Evolutionary conservation across 2,329 filamentous ascomycete species (phyloP).

Genomic region (Boeremia exigua): DNA sequence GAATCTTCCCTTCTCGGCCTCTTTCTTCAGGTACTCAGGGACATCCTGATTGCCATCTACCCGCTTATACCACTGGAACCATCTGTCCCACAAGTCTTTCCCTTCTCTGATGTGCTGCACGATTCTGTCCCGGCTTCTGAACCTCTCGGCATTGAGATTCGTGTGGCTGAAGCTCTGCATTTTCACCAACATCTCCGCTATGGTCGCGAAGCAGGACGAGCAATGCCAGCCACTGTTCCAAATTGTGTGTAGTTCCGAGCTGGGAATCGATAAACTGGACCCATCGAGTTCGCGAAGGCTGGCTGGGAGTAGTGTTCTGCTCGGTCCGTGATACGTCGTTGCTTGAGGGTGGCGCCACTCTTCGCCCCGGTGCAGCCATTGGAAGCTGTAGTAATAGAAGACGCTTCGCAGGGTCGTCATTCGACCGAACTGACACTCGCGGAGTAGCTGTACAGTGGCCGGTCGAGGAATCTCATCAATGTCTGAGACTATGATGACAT

Average conservation of each 20-base stretch:
- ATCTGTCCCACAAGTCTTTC: conserved; percentile 13
- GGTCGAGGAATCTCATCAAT: conserved; percentile 64
- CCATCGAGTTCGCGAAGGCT: conserved; percentile 11
- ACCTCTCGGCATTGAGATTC: conserved; percentile 13
- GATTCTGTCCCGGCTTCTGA: conserved; percentile 6
- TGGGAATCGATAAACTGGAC: neutral
- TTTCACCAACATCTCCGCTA: conserved; percentile 9
- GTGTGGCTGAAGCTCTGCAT: conserved; percentile 16
- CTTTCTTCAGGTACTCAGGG: conserved; percentile 2
- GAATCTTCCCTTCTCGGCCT: conserved; percentile 5
- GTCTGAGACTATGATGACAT: conserved; percentile 66
- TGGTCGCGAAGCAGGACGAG: conserved; percentile 11
- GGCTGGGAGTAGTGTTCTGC: conserved; percentile 1
- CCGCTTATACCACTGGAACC: conserved; percentile 12
- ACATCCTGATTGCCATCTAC: conserved; percentile 5
- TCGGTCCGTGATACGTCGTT: conserved; percentile 9
- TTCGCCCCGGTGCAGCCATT: conserved; percentile 11
- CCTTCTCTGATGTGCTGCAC: conserved; percentile 5
- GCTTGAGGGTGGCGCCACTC: conserved; percentile 10
- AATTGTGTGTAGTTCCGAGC: conserved; percentile 2
- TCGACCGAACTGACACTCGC: conserved; percentile 15
- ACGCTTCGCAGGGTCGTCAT: conserved; percentile 7
- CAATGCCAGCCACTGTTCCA: conserved; percentile 12
- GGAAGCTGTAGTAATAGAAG: conserved; percentile 17
- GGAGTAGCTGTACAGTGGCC: conserved; percentile 12